phyloP scores from a whole-genome alignment of 768 basidiomycete species.

The Lanmaoa pseudosensibilis region DNA sequence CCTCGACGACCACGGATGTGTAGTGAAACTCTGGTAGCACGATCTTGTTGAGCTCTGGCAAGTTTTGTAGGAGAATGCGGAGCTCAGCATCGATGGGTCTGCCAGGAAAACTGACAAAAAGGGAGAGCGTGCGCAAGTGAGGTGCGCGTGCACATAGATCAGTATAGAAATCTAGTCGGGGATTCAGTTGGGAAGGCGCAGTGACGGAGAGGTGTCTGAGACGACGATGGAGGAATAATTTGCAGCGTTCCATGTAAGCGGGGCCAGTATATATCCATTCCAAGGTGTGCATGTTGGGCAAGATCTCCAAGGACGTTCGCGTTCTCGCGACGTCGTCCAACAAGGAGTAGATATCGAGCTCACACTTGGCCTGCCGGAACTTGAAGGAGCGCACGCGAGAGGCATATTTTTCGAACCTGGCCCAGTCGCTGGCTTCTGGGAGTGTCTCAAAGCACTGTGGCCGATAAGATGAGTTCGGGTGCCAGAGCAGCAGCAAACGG shows the following conservation, averaged over 20 bases:
- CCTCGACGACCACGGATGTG: constrained; percentile 47
- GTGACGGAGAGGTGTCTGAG: constrained; percentile 42
- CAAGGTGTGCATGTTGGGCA: constrained; percentile 55
- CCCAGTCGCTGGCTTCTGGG: constrained; percentile 54
- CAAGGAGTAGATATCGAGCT: constrained; percentile 14
- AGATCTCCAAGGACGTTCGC: constrained; percentile 49
- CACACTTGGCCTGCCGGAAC: constrained; percentile 14
- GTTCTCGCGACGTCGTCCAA: constrained; percentile 58
- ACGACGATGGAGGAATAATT: constrained; percentile 59
- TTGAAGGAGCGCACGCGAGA: constrained; percentile 45
- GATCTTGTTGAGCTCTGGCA: constrained; percentile 47
- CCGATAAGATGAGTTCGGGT: neutral
- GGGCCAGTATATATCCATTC: constrained; percentile 41
- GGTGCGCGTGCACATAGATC: constrained; percentile 53
- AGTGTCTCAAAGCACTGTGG: constrained; percentile 42
- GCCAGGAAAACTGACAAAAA: constrained; percentile 45
- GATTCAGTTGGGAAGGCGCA: constrained; percentile 21
- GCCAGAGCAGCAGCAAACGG: neutral
- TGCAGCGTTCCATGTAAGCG: constrained; percentile 36
- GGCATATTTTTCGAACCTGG: constrained; percentile 54
- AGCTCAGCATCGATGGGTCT: constrained; percentile 42
- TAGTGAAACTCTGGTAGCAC: constrained; percentile 53
- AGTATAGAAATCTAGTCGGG: constrained; percentile 27
- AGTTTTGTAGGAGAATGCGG: constrained; percentile 38
- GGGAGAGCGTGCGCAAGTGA: constrained; percentile 44